Conservation (phyloP, 2,329 filamentous ascomycete genomes). For the Cladosporium velox region DNA sequence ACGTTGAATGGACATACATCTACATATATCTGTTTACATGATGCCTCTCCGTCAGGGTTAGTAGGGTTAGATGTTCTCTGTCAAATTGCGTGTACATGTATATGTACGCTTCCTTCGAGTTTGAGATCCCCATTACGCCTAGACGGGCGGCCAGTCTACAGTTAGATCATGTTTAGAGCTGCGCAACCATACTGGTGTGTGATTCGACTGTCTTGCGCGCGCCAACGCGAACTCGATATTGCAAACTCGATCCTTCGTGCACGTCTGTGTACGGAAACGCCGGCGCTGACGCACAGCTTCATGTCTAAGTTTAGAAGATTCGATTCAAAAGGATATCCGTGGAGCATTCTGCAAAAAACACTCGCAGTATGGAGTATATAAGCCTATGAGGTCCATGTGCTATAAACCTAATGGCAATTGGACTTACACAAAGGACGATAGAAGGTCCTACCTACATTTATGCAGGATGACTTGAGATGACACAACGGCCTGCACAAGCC, state of each 20-base stretch:
- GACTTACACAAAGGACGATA: background rate
- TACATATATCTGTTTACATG: background rate
- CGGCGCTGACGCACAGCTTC: background rate
- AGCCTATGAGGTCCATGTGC: background rate
- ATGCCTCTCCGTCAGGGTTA: background rate
- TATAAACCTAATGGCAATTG: background rate
- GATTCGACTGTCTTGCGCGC: background rate
- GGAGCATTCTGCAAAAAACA: background rate
- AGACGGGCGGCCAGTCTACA: background rate
- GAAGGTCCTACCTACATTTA: background rate
- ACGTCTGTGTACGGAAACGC: background rate
- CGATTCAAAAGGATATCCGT: no score
- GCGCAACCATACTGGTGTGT: background rate
- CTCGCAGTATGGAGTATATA: background rate
- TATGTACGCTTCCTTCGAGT: background rate
- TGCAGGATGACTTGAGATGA: background rate
- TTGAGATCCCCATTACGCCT: background rate
- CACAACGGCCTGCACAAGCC: slow-evolving; percentile 3
- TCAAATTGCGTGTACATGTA: background rate
- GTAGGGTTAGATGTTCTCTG: background rate
- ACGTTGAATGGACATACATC: background rate
- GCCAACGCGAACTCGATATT: background rate
- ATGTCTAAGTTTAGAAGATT: background rate
- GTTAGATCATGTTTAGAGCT: background rate
- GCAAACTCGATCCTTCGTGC: background rate